Evolutionary conservation across 345 rosid species (phyloP), one percentile per base, ranked within the genome.

Genomic region (Zanthoxylum bungeanum): DNA sequence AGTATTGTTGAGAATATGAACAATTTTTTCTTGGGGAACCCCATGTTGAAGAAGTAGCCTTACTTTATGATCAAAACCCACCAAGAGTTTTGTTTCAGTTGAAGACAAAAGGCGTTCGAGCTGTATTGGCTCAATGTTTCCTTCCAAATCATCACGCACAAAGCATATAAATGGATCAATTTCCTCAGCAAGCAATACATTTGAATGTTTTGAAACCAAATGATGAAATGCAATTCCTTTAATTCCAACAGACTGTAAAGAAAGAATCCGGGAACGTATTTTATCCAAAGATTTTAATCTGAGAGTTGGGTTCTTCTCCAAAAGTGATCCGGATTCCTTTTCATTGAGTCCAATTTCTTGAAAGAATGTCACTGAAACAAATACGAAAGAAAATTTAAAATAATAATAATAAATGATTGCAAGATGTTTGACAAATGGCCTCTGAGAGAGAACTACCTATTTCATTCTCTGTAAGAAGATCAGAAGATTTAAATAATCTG

Each of bases 1-100:
- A 17, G 82, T 81, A 75, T 89, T 86, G 85, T 86, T 85, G 81
- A 93, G 84, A 2, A 92, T 83, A 49, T 82, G 68, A 66, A 75
- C 84, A 56, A 87, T 82, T 80, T 86, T 77, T 27, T 87, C 92
- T 72, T 62, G 64, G 1, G 89, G 84, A 71, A 88, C 59, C 19
- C 87, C 90, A 65, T 73, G 78, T 47, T 62, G 78, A 58, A 85
- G 68, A 34, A 87, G 89, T 76, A 85, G 71, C 68, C 75, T 79
- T 63, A 81, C 89, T 76, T 85, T 90, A 66, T 76, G 80, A 68
- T 77, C 85, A 70, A 88, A 90, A 77, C 84, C 86, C 70, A 77
- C 80, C 75, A 88, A 77, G 76, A 82, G 56, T 77, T 75, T 79
- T 30, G 84, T 66, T 66, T 82, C 89, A 4, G 60, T 74, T 27